phyloP scores from a whole-genome alignment of 768 basidiomycete species.

The Chalciporus piperatus region DNA sequence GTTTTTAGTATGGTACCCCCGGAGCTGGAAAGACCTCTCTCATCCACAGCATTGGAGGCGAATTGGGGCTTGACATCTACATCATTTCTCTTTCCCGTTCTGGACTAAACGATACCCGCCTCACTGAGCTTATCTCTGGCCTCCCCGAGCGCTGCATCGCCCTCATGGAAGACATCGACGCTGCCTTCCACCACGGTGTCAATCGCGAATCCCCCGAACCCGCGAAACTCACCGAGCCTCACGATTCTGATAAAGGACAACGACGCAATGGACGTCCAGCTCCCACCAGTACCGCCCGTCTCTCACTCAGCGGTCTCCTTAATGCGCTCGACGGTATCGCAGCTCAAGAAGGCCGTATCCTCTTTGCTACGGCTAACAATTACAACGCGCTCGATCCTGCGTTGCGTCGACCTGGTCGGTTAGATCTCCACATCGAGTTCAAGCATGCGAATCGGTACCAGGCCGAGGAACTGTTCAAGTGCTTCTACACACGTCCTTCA shows the following conservation, averaged over 20 bases:
- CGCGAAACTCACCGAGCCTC: background rate
- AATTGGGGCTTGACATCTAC: constrained; percentile 71
- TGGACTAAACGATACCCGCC: constrained; percentile 59
- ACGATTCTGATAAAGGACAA: constrained; percentile 7
- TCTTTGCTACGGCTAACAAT: constrained; percentile 79
- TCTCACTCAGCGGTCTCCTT: constrained; percentile 72
- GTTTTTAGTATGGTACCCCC: constrained; percentile 59
- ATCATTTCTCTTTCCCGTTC: constrained; percentile 63
- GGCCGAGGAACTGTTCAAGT: constrained; percentile 58
- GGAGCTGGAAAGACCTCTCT: constrained; percentile 79
- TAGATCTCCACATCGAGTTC: constrained; percentile 80
- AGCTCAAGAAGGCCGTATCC: constrained; percentile 76
- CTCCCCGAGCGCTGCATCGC: constrained; percentile 73
- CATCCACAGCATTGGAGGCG: constrained; percentile 76
- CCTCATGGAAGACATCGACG: constrained; percentile 85
- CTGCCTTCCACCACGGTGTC: constrained; percentile 55
- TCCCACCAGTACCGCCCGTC: constrained; percentile 29
- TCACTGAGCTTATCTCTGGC: constrained; percentile 55
- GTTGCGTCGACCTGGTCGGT: constrained; percentile 71
- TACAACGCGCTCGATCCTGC: constrained; percentile 69
- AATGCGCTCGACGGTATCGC: constrained; percentile 79
- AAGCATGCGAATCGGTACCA: constrained; percentile 70
- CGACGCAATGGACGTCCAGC: constrained; percentile 35
- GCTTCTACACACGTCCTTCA: constrained; percentile 57
- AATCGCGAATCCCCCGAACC: constrained; percentile 27